Percentiles rank a stretch among this genome's conserved stretches.
phyloP scores from a whole-genome alignment of 345 rosid species.

The Erodium maritimum region DNA sequence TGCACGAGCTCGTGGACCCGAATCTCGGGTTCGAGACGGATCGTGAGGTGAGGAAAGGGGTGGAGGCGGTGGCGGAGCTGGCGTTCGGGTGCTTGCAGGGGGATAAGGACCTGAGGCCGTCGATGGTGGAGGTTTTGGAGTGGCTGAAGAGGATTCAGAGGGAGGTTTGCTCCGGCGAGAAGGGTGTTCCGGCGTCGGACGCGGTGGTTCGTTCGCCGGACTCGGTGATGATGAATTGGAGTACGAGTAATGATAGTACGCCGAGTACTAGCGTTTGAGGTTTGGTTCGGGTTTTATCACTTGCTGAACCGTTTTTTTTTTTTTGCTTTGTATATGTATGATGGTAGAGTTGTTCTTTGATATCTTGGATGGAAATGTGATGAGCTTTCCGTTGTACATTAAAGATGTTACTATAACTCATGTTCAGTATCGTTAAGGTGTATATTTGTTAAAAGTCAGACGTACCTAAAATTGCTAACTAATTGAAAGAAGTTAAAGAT shows the following conservation, averaged over 20 bases:
- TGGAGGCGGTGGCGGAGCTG: constrained; percentile 63
- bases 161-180: constrained; percentile 15
- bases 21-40: constrained; percentile 63
- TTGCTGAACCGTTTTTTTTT: no score
- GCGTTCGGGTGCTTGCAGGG: constrained; percentile 73
- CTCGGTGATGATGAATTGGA: constrained; percentile 42
- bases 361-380: no score
- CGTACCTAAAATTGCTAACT: no score
- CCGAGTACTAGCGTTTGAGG: no score
- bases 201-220: constrained; percentile 33
- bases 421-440: no score
- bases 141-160: constrained; percentile 32
- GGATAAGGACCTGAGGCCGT: constrained; percentile 61
- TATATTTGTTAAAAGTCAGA: no score
- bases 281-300: no score
- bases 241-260: constrained; percentile 15
- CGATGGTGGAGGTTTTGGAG: constrained; percentile 44
- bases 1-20: constrained; percentile 62
- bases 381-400: no score
- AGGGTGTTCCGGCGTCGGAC: constrained; percentile 17
- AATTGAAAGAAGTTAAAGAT: no score
- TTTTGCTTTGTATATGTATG: no score
- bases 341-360: no score
- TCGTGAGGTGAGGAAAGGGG: constrained; percentile 26
- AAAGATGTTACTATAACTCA: no score